Evolutionary conservation across 1,284 basidiomycete species (phyloP), one percentile per base, ranked within the genome.

Genomic region (Pascua sp.): DNA sequence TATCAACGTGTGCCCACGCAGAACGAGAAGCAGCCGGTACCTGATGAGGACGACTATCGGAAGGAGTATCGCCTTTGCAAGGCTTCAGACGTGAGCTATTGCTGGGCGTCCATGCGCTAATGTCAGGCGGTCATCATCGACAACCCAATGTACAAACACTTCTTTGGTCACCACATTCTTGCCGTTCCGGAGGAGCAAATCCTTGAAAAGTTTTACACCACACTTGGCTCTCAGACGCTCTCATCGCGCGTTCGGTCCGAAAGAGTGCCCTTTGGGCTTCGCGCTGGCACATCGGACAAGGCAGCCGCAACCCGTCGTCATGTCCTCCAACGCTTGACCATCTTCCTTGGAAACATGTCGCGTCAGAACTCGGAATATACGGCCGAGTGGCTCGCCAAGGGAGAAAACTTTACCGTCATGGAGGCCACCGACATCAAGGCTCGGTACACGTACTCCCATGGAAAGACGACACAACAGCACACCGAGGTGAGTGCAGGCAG

Each of bases 311-410:
- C 70, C 7, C 61, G 50, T 8, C 58, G 61, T 24, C 80, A 91
- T 39, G 85, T 95, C 1, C 77, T 95, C n/a, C 90, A 98, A 76
- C 82, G 95, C 32, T 80, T 96, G 12, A 91, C 92, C 0, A 80
- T 98, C 39, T 98, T 98, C 79, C 80, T 98, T 9, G 89, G 96
- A 53, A 93, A 96, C 67, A 88, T 91, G 57, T 86, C 85, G 0
- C 86, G 90, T 68, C 81, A 85, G 3, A 81, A 82, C 39, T 86
- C 87, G 1, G 82, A 84, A 36, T 81, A 89, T 38, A 51, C 46
- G 24, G 50, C 51, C 7, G 84, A 84, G 15, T 91, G 88, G 88
- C 78, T 98, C 43, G 85, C 84, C 49, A 80, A 83, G 16, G 81
- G 83, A 9, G 80, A 79, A 47, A 89, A 89, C 71, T 95, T 88